A percentile compares a stretch with the other conserved stretches of the same genome.
Conservation (phyloP, 345 rosid genomes). For the Bretschneidera sinensis region DNA sequence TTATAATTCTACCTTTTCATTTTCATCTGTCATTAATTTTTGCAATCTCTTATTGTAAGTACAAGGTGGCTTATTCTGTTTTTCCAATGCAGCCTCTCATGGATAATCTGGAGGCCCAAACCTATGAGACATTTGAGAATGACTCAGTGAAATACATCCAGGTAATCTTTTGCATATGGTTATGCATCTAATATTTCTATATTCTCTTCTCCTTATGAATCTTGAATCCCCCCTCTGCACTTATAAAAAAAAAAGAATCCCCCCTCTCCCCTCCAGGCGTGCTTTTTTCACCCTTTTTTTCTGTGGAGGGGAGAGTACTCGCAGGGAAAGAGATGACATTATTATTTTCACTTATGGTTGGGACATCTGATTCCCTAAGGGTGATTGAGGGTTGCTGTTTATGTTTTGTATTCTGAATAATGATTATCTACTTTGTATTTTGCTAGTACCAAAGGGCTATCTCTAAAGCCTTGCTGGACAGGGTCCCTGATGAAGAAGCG, state of each 20-base stretch:
- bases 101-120: slow-evolving; percentile 99
- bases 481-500: slow-evolving; percentile 66
- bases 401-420: slow-evolving; percentile 12
- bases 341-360: too few species aligned
- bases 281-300: background rate
- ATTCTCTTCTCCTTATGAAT: background rate
- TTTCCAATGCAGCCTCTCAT: slow-evolving; percentile 72
- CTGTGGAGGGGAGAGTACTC: background rate
- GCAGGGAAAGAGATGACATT: slow-evolving; percentile 2
- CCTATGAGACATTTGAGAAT: slow-evolving; percentile 97
- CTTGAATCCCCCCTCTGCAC: too few species aligned
- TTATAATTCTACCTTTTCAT: background rate
- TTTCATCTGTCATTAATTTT: background rate
- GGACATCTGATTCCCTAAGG: background rate
- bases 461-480: slow-evolving; percentile 75
- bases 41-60: background rate
- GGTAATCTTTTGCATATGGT: slow-evolving; percentile 34
- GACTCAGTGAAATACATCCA: slow-evolving; percentile 82
- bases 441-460: slow-evolving; percentile 88
- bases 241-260: too few species aligned
- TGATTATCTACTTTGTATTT: slow-evolving; percentile 21
- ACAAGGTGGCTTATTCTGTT: slow-evolving; percentile 11
- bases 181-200: slow-evolving; percentile 5
- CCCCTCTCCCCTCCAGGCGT: background rate
- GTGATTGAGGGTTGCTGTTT: background rate